Evolutionary conservation across 345 rosid species (phyloP), one percentile per base, ranked within the genome.

Genomic region (Eucalyptus leucophloia): DNA sequence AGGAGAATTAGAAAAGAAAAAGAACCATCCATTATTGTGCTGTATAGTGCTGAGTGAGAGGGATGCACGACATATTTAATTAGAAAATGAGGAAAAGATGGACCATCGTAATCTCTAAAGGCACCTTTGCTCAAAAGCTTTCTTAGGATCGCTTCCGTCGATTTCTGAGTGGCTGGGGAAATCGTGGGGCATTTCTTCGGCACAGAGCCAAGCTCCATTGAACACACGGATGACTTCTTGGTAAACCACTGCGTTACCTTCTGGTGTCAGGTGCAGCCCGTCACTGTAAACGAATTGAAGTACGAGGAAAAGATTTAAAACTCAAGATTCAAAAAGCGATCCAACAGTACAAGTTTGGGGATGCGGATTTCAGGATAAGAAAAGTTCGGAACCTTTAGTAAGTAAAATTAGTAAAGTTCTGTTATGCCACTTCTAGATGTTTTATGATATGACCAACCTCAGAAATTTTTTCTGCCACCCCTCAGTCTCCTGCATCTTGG

Each of bases 121-220:
- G 86, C 89, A 69, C 89, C 87, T 62, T 50, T 91, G 94, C 58
- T 92, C 92, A 83, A 98, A 98, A 90, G 96, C 95, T 91, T 93
- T 96, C 44, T 92, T 96, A 5, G 99, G 98, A 83, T 94, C 92
- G 65, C 93, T 87, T 69, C 92, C 94, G 51, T 95, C 98, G 81
- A 97, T 95, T 81, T 91, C 91, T 0, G 96, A 95, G 91, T 95
- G 96, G 92, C 92, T 95, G 89, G 99, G 99, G 91, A 95, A 94
- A 94, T 98, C 99, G n/a, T 67, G 62, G 2, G 98, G 97, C 98
- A 96, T 96, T 90, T 92, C 98, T 58, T 88, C 95, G 69, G 99
- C 95, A 45, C 92, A 62, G 77, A 96, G 96, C 97, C 97, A 91
- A 72, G 98, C 96, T 93, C 93, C 97, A 69, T 65, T 91, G 88